These are phyloP conservation scores for Diaporthe eres DNA, from an alignment of 2,329 filamentous ascomycete species.

Conservation along the genomic window DNA sequence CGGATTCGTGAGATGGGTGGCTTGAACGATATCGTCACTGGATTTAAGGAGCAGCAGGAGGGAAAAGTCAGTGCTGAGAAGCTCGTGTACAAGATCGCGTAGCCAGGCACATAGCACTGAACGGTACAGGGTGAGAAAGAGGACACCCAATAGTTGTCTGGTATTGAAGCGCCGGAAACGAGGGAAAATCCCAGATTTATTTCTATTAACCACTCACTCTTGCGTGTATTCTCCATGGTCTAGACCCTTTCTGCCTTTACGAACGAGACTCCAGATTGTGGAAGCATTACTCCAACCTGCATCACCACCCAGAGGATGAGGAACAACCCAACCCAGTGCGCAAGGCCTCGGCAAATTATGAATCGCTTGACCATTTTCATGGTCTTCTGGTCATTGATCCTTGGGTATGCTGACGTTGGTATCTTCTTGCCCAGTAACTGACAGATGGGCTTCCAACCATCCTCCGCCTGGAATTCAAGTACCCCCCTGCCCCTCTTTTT, in stretches of 20 bases:
- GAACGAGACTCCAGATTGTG: conserved; percentile 21
- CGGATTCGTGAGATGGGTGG: conserved; percentile 48
- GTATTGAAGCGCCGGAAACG: no score
- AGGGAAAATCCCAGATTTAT: not conserved
- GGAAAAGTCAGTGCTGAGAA: conserved; percentile 52
- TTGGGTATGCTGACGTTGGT: conserved; percentile 25
- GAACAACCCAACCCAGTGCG: conserved; percentile 37
- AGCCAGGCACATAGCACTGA: not conserved
- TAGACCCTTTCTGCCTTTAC: conserved; percentile 23
- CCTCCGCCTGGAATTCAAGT: conserved; percentile 35
- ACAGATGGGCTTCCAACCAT: conserved; percentile 38
- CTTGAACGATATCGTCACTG: conserved; percentile 47
- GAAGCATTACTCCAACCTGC: conserved; percentile 22
- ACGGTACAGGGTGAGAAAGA: no score
- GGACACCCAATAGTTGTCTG: not conserved
- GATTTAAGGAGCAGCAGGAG: conserved; percentile 48
- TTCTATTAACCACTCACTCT: not conserved
- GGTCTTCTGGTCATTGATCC: conserved; percentile 39
- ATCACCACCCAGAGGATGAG: conserved; percentile 21
- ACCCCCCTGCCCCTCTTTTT: conserved; percentile 35
- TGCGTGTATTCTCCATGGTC: not conserved
- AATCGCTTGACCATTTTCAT: conserved; percentile 40
- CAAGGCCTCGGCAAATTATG: conserved; percentile 27
- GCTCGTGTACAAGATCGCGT: conserved; percentile 50
- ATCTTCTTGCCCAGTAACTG: conserved; percentile 19